Base-by-base conservation (phyloP, 768 basidiomycete species). In the Dacryopinax spathularia region DNA sequence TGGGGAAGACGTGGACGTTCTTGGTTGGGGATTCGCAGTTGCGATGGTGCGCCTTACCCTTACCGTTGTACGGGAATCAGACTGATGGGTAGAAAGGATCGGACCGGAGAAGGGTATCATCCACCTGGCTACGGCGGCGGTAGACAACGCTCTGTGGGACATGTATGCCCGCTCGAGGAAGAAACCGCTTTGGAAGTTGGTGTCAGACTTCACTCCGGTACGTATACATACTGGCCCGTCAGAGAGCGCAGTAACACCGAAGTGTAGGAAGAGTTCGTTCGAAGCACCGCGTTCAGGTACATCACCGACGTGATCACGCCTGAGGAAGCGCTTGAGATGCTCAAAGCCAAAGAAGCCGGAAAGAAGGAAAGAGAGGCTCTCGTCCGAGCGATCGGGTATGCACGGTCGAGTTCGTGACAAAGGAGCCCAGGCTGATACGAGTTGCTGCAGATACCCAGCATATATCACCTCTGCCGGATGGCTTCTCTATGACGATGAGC, bases 81-180 rank as follows among this genome's bases (percentile, higher is more conserved):
- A n/a, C 34, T 62, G 13, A 20, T 33, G 10, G 27, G 1, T 16
- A 1, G 39, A 60, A 61, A 88, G 88, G 87, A 86, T 93, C 69
- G 92, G 91, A 4, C 92, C 93, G 0, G 93, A 95, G 72, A 95
- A 95, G 74, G 94, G 94, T 61, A 91, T 97, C 1, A 93, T 97
- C 62, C 89, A 91, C 71, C 85, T 95, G 61, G 91, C 92, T 1
- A 81, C 88, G 0, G 90, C 83, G 4, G 90, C 91, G 1, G 91
- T 97, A 7, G 83, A 90, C 72, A 96, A 96, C 67, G 94, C 93
- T 0, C 70, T 95, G 1, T 97, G 94, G 94, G 94, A 96, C 70
- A 84, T 95, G 84, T 91, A 84, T 67, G 90, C 91, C 1, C 82
- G 86, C 59, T 78, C 85, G 29, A 76, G 86, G 67, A 77, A 81